Evolutionary conservation across 805 yeast species (phyloP), one percentile per base, ranked within the genome.

Genomic region (Komagataella populi): DNA sequence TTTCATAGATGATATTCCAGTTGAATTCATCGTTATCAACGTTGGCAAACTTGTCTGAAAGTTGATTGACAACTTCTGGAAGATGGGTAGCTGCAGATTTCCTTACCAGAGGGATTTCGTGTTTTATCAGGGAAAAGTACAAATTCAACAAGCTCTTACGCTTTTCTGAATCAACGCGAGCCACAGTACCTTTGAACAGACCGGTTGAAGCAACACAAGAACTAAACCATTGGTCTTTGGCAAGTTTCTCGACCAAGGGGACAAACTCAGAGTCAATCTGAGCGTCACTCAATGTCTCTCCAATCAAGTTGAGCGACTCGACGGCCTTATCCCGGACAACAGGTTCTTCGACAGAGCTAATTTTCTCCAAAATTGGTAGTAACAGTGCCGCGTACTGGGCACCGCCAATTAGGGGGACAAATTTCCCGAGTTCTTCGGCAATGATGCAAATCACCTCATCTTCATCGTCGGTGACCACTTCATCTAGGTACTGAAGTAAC

Each of bases 41-140:
- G 2, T 61, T 57, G 49, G 59, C 57, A 51, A 60, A 64, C 23
- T 54, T 54, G 2, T 52, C 51, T 14, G 69, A 60, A 52, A 84
- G 73, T 50, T 78, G 68, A 56, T 82, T 80, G 55, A 91, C 79
- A 52, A 91, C 69, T 44, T 66, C 71, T 2, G 99, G 96, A 57
- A 93, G 75, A 60, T 84, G 79, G 46, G 80, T 79, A 6, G 96
- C 98, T 14, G 97, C 95, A 7, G 96, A 85, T 63, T 97, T 83
- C 67, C 96, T 82, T 18, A 93, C 98, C 96, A 93, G 89, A 55
- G 99, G 99, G 17, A 96, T 87, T 53, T 93, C 99, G 66, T 93
- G 98, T 56, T 77, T 78, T 49, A 86, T 78, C 57, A 93, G 72
- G 57, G 81, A 84, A 53, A 78, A 72, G 66, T 83, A 91, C 47